Conservation (phyloP, 2,329 filamentous ascomycete species). For the Cladophialophora yegresii region DNA sequence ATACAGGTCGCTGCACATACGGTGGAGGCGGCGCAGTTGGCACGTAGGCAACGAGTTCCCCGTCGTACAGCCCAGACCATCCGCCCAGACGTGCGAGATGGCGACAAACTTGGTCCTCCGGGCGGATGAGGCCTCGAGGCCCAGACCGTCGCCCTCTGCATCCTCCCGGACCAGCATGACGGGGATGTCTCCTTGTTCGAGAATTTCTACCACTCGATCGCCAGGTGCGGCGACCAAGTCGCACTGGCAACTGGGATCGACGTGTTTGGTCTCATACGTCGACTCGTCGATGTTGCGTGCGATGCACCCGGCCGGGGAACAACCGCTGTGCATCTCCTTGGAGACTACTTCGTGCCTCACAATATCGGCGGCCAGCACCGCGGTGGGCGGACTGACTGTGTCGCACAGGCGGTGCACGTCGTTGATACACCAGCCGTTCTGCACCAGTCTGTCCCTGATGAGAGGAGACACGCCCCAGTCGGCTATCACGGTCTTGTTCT, state of each 20-base stretch:
- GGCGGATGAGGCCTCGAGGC: slow-evolving; percentile 4
- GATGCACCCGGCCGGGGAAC: slow-evolving; percentile 5
- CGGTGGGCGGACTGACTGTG: slow-evolving; percentile 13
- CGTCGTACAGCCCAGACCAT: slow-evolving; percentile 42
- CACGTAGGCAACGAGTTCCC: slow-evolving; percentile 41
- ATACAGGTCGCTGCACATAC: slow-evolving; percentile 33
- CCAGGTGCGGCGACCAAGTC: slow-evolving; percentile 2
- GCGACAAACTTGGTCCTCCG: slow-evolving; percentile 39
- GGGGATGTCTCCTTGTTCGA: slow-evolving; percentile 14
- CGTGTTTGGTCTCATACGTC: slow-evolving; percentile 20
- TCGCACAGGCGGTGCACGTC: slow-evolving; percentile 5
- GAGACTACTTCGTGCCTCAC: slow-evolving; percentile 5
- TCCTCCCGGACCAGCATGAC: slow-evolving; percentile 9
- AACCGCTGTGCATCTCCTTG: slow-evolving; percentile 2
- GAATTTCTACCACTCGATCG: slow-evolving; percentile 12
- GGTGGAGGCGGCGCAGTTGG: slow-evolving; percentile 39
- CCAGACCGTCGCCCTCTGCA: neutral
- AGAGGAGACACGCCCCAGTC: slow-evolving; percentile 12
- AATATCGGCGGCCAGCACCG: slow-evolving; percentile 5
- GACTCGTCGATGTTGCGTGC: slow-evolving; percentile 15
- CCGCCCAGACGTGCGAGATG: slow-evolving; percentile 46
- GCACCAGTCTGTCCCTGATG: neutral
- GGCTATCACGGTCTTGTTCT: slow-evolving; percentile 10
- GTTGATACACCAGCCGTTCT: slow-evolving; percentile 17
- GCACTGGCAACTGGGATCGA: slow-evolving; percentile 13